A percentile compares a stretch with the other conserved stretches of the same genome.
phyloP scores from a whole-genome alignment of 345 rosid genomes.

The Conringia planisiliqua region DNA sequence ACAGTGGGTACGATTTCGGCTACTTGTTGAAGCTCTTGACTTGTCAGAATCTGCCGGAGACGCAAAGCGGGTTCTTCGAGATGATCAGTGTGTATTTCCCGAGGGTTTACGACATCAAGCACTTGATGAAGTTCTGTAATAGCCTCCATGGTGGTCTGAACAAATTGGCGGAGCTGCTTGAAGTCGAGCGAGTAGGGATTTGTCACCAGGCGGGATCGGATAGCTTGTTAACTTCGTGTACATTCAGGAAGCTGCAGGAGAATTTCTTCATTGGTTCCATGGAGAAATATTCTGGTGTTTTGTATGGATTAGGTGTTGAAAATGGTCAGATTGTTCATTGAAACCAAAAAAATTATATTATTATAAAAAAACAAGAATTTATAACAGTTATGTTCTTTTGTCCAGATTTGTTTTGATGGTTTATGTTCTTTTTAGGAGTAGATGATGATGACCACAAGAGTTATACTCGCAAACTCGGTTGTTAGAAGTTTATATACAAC shows the following conservation, averaged over 20 bases:
- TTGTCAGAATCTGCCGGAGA: constrained; percentile 52
- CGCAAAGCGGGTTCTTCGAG: constrained; percentile 46
- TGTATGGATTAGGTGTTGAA: constrained; percentile 74
- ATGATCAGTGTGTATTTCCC: constrained; percentile 59
- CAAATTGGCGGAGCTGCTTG: constrained; percentile 66
- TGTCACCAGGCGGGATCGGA: constrained; percentile 87
- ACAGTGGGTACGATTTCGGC: constrained; percentile 77
- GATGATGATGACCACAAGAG: background rate
- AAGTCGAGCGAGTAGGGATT: constrained; percentile 63
- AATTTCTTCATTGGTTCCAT: constrained; percentile 57
- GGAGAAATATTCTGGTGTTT: constrained; percentile 66
- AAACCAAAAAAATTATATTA: background rate
- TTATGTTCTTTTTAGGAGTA: too few relatives aligned
- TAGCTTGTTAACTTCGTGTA: constrained; percentile 72
- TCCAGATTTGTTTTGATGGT: too few relatives aligned
- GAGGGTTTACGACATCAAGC: constrained; percentile 59
- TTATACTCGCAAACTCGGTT: too few relatives aligned
- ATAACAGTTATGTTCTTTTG: too few relatives aligned
- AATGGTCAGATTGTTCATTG: constrained; percentile 46
- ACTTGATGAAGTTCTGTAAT: constrained; percentile 67
- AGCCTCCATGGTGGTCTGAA: constrained; percentile 78
- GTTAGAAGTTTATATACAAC: too few relatives aligned
- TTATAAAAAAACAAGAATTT: too few relatives aligned
- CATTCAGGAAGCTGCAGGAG: constrained; percentile 69
- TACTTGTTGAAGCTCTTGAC: constrained; percentile 72